Evolutionary conservation across 768 basidiomycete species (phyloP), one percentile per base, ranked within the genome.

Genomic region (Suillus subalutaceus): DNA sequence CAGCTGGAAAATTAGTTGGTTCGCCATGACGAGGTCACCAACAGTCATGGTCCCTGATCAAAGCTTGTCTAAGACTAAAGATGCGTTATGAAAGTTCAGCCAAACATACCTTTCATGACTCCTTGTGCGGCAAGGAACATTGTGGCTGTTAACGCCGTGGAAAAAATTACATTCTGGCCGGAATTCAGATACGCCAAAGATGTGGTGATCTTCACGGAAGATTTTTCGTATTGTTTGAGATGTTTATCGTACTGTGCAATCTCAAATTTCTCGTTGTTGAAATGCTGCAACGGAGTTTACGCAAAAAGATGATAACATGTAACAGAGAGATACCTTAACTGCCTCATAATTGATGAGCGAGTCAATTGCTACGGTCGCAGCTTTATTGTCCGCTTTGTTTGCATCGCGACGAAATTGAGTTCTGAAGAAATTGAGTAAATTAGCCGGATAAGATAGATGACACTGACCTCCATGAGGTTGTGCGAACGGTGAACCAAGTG

Each of bases 1-100:
- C 0, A 99, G 82, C 74, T 99, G 97, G 82, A 99, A 99, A 41
- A 99, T 95, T 32, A 99, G 85, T 74, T 98, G 97, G 77, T 99
- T 99, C 71, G 97, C 92, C 97, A 99, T 99, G 70, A 99, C 97
- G 16, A 99, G 86, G 73, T 99, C 97, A 9, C 97, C 97, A 30
- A 99, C 87, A 5, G 96, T 97, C 97, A 99, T 99, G 0, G 93
- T 94, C 9, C 96, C 96, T 96, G 68, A 15, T 37, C 13, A 13
- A 38, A 50, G 32, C 3, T 67, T 53, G 43, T 13, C 62, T 72
- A 7, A 68, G 66, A 56, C 40, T n/a, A 56, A 7, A 41, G 16
- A 68, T 50, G 3, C 13, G 52, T 43, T 9, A 20, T 16, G 18
- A 56, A 9, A 15, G 20, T 32, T 37, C 43, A 30, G 18, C 15